Evolutionary conservation across 2,329 filamentous ascomycete genomes (phyloP), one percentile per base, ranked within the genome.

Genomic region (Curvularia hawaiiensis): DNA sequence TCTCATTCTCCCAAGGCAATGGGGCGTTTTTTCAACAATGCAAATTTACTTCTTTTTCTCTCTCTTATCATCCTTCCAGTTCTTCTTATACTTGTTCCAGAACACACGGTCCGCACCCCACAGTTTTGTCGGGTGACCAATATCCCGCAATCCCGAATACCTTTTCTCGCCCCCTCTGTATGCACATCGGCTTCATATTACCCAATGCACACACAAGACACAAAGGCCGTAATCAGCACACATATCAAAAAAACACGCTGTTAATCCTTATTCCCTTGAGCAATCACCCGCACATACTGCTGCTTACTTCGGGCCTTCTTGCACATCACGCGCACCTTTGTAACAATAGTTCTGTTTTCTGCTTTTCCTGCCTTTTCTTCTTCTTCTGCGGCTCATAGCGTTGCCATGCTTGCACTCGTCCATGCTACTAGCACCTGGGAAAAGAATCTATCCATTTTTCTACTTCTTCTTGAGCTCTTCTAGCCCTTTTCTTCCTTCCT

Each of bases 331-430:
- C 46, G 9, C 3, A 30, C 3, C 30, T 31, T 53, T 61, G 55
- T 59, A 62, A 58, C 56, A 63, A 63, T 53, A 60, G 16, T 31
- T 57, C 57, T 44, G 52, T 52, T 49, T 59, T 56, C 20, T 20
- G 7, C 8, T 41, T 26, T 50, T 40, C 24, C 51, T 50, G n/a
- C 24, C 24, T 31, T 8, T 43, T 35, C 10, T 18, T 31, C 22
- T 22, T 30, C n/a, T 26, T 24, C 40, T 56, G 53, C 30, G 20
- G 26, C 43, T 43, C 26, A 20, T 41, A 38, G 48, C 40, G 58
- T 52, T 56, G 48, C 60, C 51, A 44, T 44, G 38, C 26, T 28
- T 28, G 26, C 26, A 2, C 57, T 45, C 45, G 40, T 4, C 39
- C 9, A 49, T 16, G 20, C 22, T 11, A 30, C 22, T 11, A 30